phyloP scores from a whole-genome alignment of 129 eudicot species.

The Apium graveolens region DNA sequence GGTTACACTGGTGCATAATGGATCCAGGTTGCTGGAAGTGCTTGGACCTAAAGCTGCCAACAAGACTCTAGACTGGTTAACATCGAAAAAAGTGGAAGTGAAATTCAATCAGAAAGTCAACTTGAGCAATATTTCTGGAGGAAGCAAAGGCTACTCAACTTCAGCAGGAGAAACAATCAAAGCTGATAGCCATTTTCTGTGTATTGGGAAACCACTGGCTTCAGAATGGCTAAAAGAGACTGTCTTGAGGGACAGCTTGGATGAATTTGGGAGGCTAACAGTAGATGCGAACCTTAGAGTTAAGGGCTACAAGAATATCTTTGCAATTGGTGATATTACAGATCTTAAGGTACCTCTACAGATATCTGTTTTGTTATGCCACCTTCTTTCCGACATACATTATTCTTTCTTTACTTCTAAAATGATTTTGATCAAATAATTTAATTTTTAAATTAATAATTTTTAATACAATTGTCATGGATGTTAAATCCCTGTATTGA shows the following conservation, averaged over 20 bases:
- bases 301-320: slow-evolving; percentile 48
- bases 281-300: slow-evolving; percentile 67
- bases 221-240: slow-evolving; percentile 66
- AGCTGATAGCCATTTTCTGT: slow-evolving; percentile 72
- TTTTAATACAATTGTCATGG: neutral
- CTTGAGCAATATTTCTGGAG: slow-evolving; percentile 37
- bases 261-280: slow-evolving; percentile 46
- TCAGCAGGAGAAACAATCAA: slow-evolving; percentile 51
- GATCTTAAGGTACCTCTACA: slow-evolving; percentile 46
- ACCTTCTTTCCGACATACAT: neutral
- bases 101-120: slow-evolving; percentile 53
- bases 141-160: slow-evolving; percentile 41
- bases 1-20: slow-evolving; percentile 61
- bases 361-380: neutral
- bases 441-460: neutral
- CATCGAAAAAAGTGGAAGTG: slow-evolving; percentile 59
- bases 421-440: neutral
- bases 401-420: neutral
- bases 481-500: neutral
- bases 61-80: slow-evolving; percentile 66
- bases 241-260: slow-evolving; percentile 42
- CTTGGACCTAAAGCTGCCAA: slow-evolving; percentile 73
- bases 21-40: slow-evolving; percentile 67
- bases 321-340: slow-evolving; percentile 80
- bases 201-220: slow-evolving; percentile 66